A percentile compares a stretch with the other conserved stretches of the same genome.
These are phyloP conservation scores for Platanthera guangdongensis DNA, from an alignment of 106 monocot species.

Conservation along the genomic window DNA sequence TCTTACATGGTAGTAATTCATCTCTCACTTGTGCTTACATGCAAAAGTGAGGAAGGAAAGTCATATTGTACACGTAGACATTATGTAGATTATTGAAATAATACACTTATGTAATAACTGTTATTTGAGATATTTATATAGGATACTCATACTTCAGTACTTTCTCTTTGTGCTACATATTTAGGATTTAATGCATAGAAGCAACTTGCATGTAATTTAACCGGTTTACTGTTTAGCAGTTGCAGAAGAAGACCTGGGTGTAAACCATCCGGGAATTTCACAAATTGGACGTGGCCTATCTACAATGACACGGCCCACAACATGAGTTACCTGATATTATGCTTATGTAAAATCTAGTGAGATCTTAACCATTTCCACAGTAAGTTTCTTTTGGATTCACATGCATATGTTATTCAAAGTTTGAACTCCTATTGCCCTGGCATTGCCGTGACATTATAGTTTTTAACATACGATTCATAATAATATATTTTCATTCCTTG, in stretches of 20 bases:
- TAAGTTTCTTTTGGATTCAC: not conserved
- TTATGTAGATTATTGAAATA: not conserved
- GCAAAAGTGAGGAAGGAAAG: not conserved
- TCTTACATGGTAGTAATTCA: not conserved
- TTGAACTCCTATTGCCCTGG: no score
- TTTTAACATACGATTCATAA: not conserved
- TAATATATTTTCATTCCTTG: not conserved
- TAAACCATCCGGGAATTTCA: constrained; percentile 33
- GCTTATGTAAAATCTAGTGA: not conserved
- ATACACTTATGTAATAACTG: not conserved
- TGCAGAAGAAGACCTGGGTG: constrained; percentile 45
- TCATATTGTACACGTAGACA: not conserved
- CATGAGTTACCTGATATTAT: constrained; percentile 26
- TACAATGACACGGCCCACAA: constrained; percentile 93
- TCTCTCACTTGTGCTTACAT: not conserved
- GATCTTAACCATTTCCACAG: not conserved
- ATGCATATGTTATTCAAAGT: not conserved
- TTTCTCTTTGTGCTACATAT: not conserved
- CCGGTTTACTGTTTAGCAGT: constrained; percentile 10
- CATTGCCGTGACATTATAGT: not conserved
- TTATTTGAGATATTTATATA: not conserved
- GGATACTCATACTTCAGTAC: not conserved
- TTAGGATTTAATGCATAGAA: not conserved
- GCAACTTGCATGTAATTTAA: not conserved
- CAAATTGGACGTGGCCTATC: constrained; percentile 73